Evolutionary conservation across 345 rosid species (phyloP), one percentile per base, ranked within the genome.

Genomic region (Populus pruinosa): DNA sequence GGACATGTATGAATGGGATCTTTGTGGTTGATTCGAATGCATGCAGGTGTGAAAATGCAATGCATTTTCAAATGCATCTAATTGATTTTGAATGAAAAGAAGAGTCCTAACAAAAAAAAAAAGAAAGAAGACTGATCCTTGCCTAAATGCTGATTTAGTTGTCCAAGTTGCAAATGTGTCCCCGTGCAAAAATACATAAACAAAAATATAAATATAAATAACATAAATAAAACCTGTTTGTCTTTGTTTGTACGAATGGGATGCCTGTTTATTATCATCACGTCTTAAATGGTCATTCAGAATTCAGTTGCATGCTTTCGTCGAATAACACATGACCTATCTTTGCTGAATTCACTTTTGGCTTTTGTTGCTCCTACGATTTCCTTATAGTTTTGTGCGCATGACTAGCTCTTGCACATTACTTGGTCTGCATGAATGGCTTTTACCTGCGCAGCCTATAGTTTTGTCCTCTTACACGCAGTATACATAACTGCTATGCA

Each of bases 1-100:
- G 65, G 67, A 44, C 76, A 72, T 88, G 90, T 82, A 76, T 4
- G 70, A 33, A 33, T 23, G 62, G 44, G 38, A 53, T n/a, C 44
- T 67, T 33, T 8, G 38, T 13, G 59, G 39, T 39, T 69, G 27
- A 20, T 13, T 69, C 23, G 4, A 69, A 43, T 31, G 47, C 35
- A 9, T 72, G 27, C 12, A 47, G 17, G 36, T 49, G 13, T 12
- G 69, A 56, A 43, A 69, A 56, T 14, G 25, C 31, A n/a, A 5
- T 41, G 31, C 33, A 23, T 50, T 59, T 49, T 77, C 12, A 62
- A 38, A 29, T 70, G 21, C 31, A 64, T 64, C 18, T 12, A 27
- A 65, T 50, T 50, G 72, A 20, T 18, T 39, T 62, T 77, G 21
- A 23, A 27, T 8, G 69, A 4, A 27, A 11, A 59, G 55, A 33